Evolutionary conservation across 805 yeast species (phyloP).

Genomic region (Metschnikowia baotianmanensis): DNA sequence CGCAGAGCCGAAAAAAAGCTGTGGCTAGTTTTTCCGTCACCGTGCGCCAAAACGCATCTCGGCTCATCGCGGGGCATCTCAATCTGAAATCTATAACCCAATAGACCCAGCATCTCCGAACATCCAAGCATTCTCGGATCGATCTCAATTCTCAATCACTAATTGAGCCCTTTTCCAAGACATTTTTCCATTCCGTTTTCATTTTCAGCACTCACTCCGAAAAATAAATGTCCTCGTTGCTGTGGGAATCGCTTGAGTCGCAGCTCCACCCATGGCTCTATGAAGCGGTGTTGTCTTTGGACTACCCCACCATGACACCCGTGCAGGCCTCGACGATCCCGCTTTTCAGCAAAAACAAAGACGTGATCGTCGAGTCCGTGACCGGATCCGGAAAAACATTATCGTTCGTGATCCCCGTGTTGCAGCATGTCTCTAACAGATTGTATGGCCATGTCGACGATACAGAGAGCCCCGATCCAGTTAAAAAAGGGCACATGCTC

Average conservation of each 20-base stretch:
- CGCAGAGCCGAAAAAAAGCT: too few relatives aligned
- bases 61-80: slow-evolving; percentile 5
- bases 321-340: slow-evolving; percentile 97
- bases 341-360: slow-evolving; percentile 75
- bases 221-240: slow-evolving; percentile 35
- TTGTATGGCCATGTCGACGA: slow-evolving; percentile 22
- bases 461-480: slow-evolving; percentile 24
- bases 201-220: not conserved
- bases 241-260: slow-evolving; percentile 58
- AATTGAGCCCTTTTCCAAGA: too few relatives aligned
- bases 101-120: too few relatives aligned
- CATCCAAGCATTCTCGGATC: too few relatives aligned
- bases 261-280: slow-evolving; percentile 65
- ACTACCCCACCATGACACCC: slow-evolving; percentile 85
- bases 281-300: slow-evolving; percentile 71
- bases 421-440: slow-evolving; percentile 56
- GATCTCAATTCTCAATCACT: too few relatives aligned
- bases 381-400: slow-evolving; percentile 98
- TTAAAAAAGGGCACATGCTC: slow-evolving; percentile 63
- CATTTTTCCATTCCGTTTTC: too few relatives aligned
- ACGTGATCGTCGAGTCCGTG: slow-evolving; percentile 94
- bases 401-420: slow-evolving; percentile 81
- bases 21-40: too few relatives aligned
- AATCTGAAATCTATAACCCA: too few relatives aligned
- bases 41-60: too few relatives aligned